Conservation (phyloP, 2,329 filamentous ascomycete genomes). For the Paramyrothecium sp. region DNA sequence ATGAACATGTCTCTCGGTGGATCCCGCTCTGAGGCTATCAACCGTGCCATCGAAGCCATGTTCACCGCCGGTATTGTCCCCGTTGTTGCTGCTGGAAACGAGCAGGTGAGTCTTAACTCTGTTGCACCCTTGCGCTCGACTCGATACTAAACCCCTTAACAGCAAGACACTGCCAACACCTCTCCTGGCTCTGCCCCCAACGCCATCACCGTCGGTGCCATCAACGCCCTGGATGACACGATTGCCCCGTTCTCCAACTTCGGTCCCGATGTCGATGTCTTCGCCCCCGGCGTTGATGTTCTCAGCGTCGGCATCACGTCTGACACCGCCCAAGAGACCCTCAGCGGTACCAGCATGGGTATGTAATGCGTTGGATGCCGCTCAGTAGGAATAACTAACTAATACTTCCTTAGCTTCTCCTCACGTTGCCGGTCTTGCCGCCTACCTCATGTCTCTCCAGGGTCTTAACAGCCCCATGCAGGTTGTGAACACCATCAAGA, state of each 20-base stretch:
- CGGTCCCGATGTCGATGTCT: constrained; percentile 51
- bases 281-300: constrained; percentile 54
- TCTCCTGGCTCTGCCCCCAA: constrained; percentile 55
- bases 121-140: not conserved
- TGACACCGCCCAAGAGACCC: constrained; percentile 39
- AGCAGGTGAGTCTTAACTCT: constrained; percentile 32
- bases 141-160: not conserved
- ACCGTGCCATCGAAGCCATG: constrained; percentile 52
- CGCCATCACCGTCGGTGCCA: constrained; percentile 60
- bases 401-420: constrained; percentile 49
- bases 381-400: not conserved
- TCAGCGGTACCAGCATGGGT: constrained; percentile 60
- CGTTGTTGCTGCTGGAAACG: constrained; percentile 61
- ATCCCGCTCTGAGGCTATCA: constrained; percentile 45
- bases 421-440: constrained; percentile 65
- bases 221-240: constrained; percentile 48
- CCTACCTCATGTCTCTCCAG: constrained; percentile 63
- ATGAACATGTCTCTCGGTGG: constrained; percentile 66
- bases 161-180: constrained; percentile 46
- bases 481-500: constrained; percentile 48
- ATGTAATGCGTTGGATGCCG: constrained; percentile 9
- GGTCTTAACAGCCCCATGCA: constrained; percentile 34
- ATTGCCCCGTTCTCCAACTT: constrained; percentile 60
- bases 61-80: constrained; percentile 51
- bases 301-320: constrained; percentile 51